A percentile compares a stretch with the other conserved stretches of the same genome.
Evolutionary conservation across 306 rosid genomes (phyloP).

Genomic region (Senna tora): DNA sequence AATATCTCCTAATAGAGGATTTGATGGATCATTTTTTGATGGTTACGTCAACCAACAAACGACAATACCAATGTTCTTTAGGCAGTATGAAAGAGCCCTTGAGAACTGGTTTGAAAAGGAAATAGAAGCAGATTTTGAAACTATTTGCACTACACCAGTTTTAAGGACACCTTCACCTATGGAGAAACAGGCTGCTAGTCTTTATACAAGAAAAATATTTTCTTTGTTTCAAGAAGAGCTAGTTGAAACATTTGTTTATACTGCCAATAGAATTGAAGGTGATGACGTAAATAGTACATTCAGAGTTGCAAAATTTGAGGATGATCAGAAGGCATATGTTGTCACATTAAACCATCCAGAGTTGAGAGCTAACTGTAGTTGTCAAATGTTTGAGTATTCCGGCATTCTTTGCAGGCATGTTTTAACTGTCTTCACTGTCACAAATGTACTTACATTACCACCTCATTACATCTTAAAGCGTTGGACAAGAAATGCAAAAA

Average conservation of each 20-base stretch:
- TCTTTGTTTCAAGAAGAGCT: slow-evolving; percentile 89
- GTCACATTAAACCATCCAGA: slow-evolving; percentile 72
- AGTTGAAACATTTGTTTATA: slow-evolving; percentile 90
- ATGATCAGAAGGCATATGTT: slow-evolving; percentile 71
- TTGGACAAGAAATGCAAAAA: slow-evolving; percentile 93
- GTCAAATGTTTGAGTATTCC: slow-evolving; percentile 94
- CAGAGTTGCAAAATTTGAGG: slow-evolving; percentile 93
- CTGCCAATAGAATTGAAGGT: slow-evolving; percentile 89
- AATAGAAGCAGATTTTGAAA: slow-evolving; percentile 84
- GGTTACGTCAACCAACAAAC: slow-evolving; percentile 86
- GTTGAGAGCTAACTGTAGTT: slow-evolving; percentile 86
- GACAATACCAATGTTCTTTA: slow-evolving; percentile 84
- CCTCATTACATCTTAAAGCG: slow-evolving; percentile 83
- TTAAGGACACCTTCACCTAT: slow-evolving; percentile 93
- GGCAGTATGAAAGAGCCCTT: slow-evolving; percentile 86
- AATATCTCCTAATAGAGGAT: slow-evolving; percentile 74
- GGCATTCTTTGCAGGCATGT: slow-evolving; percentile 93
- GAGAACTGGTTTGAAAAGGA: slow-evolving; percentile 85
- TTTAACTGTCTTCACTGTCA: slow-evolving; percentile 84
- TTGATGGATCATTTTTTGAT: slow-evolving; percentile 77
- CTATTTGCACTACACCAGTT: slow-evolving; percentile 71
- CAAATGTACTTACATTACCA: slow-evolving; percentile 86
- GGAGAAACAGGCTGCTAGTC: slow-evolving; percentile 94
- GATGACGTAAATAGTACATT: slow-evolving; percentile 80
- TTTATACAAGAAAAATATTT: slow-evolving; percentile 80